Conservation (phyloP, 208 protist species). For the Leishmania turanica region DNA sequence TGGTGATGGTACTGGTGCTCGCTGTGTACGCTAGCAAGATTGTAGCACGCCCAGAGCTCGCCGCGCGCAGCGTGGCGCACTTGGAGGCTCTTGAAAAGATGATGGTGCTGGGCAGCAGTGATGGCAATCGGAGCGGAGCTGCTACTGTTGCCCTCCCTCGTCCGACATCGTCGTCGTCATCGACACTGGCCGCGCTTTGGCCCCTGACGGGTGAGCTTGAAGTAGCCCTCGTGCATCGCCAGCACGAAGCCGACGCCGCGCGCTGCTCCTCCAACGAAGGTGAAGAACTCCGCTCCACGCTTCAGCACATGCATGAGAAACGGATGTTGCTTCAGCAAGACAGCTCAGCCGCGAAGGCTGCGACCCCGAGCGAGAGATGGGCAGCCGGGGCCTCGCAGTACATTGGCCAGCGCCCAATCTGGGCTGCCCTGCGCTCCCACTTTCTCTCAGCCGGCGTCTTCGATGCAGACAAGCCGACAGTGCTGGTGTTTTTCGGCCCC, state of each 20-base stretch:
- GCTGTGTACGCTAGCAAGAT: slow-evolving; percentile 37
- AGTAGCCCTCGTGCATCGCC: slow-evolving; percentile 39
- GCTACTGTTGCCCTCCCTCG: background rate
- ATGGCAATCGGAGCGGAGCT: background rate
- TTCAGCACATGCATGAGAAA: slow-evolving; percentile 24
- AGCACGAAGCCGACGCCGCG: slow-evolving; percentile 51
- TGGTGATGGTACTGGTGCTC: slow-evolving; percentile 51
- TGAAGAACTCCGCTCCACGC: slow-evolving; percentile 3
- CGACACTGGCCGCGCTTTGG: slow-evolving; percentile 26
- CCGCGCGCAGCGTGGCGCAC: slow-evolving; percentile 31
- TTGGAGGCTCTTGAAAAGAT: slow-evolving; percentile 36
- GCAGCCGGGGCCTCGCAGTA: slow-evolving; percentile 47
- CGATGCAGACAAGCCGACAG: slow-evolving; percentile 76
- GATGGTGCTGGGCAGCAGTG: slow-evolving; percentile 1
- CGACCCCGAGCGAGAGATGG: slow-evolving; percentile 49
- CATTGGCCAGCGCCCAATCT: slow-evolving; percentile 73
- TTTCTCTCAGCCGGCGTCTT: slow-evolving; percentile 71
- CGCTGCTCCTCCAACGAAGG: slow-evolving; percentile 31
- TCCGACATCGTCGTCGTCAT: background rate
- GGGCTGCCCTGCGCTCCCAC: slow-evolving; percentile 50
- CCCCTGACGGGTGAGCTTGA: slow-evolving; percentile 39
- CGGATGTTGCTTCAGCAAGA: background rate
- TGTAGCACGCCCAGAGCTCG: slow-evolving; percentile 26
- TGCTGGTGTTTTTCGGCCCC: slow-evolving; percentile 84
- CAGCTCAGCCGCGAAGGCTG: background rate